Conservation (phyloP, 352 stramenopile species). For the Aphanomyces invadans region DNA sequence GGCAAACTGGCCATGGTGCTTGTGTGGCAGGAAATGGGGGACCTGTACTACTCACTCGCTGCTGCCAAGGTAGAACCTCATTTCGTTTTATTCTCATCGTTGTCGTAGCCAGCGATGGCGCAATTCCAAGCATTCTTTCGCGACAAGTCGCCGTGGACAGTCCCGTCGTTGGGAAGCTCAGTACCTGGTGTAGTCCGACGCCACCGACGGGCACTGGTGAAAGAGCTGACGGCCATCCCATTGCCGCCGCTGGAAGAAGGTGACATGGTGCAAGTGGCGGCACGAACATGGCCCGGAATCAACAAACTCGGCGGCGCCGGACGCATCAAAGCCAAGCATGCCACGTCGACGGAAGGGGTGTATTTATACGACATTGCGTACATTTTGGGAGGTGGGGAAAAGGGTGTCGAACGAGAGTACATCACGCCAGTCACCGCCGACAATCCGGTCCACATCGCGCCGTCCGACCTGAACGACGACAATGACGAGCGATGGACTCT, state of each 20-base stretch:
- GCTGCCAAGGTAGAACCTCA: slow-evolving; percentile 7
- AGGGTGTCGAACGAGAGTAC: slow-evolving; percentile 72
- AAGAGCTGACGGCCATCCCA: slow-evolving; percentile 37
- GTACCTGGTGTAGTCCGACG: background rate
- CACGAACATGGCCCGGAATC: slow-evolving; percentile 79
- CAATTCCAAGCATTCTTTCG: background rate
- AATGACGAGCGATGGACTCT: slow-evolving; percentile 25
- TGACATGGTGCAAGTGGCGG: slow-evolving; percentile 61
- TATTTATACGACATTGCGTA: slow-evolving; percentile 72
- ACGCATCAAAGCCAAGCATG: slow-evolving; percentile 48
- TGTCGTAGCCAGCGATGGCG: background rate
- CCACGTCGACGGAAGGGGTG: slow-evolving; percentile 28
- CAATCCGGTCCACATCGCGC: slow-evolving; percentile 2
- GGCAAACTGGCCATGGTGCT: slow-evolving; percentile 81
- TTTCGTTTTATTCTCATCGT: background rate
- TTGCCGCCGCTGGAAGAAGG: slow-evolving; percentile 42
- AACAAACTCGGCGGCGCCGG: slow-evolving; percentile 77
- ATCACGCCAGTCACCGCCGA: slow-evolving; percentile 50
- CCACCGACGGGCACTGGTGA: slow-evolving; percentile 31
- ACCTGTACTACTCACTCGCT: slow-evolving; percentile 39
- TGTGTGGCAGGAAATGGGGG: slow-evolving; percentile 66
- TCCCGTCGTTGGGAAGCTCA: background rate
- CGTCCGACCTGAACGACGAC: slow-evolving; percentile 18
- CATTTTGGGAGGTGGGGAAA: slow-evolving; percentile 62
- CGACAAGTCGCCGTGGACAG: background rate